Percentiles rank a stretch among this genome's conserved stretches.
phyloP scores from a whole-genome alignment of 805 yeast genomes.

The Metschnikowia matae region DNA sequence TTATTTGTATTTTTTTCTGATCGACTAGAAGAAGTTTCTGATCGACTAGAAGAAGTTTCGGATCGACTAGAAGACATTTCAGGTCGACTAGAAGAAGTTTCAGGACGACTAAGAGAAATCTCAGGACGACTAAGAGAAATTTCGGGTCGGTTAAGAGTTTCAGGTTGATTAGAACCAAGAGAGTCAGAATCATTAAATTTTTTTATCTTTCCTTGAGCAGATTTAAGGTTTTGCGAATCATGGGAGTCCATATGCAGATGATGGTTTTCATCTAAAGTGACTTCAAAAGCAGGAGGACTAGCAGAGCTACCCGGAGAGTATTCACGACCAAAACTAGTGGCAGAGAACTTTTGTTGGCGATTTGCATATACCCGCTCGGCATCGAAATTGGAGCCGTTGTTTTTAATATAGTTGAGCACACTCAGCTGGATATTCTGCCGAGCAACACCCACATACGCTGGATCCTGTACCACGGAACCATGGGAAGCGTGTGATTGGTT shows the following conservation, averaged over 20 bases:
- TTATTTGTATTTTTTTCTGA: background rate
- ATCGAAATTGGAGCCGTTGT: slow-evolving; percentile 23
- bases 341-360: slow-evolving; percentile 26
- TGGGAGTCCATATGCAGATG: background rate
- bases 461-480: slow-evolving; percentile 20
- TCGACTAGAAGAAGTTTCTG: too few relatives aligned
- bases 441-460: slow-evolving; percentile 21
- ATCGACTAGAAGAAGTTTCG: too few relatives aligned
- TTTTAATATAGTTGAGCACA: slow-evolving; percentile 34
- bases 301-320: slow-evolving; percentile 16
- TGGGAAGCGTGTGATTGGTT: slow-evolving; percentile 11
- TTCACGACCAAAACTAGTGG: slow-evolving; percentile 28
- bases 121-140: too few relatives aligned
- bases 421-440: slow-evolving; percentile 28
- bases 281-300: background rate
- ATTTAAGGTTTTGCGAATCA: background rate
- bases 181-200: too few relatives aligned
- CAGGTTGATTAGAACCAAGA: too few relatives aligned
- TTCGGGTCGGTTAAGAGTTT: too few relatives aligned
- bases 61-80: too few relatives aligned
- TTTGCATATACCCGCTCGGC: slow-evolving; percentile 37
- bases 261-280: background rate
- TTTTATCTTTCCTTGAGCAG: too few relatives aligned
- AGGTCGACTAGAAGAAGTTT: too few relatives aligned
- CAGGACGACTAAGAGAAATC: too few relatives aligned